Evolutionary conservation across 495 filamentous ascomycete species (phyloP).

Genomic region (Xylona heveae): DNA sequence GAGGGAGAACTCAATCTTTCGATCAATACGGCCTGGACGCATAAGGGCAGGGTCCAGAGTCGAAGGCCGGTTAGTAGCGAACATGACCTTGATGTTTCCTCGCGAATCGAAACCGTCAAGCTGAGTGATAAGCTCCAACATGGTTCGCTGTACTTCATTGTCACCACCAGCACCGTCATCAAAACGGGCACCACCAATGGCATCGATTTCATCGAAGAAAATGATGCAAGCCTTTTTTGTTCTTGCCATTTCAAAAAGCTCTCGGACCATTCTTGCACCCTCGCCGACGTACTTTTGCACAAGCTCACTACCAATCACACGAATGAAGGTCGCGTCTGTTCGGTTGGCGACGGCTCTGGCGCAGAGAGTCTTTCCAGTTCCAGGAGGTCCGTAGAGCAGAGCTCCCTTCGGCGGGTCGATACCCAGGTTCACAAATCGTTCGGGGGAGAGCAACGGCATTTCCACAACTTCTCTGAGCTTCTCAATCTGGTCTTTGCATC

Average conservation of each 20-base stretch:
- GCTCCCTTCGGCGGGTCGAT: slow-evolving; percentile 98
- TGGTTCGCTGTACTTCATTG: slow-evolving; percentile 98
- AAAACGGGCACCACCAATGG: slow-evolving; percentile 92
- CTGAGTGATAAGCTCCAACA: slow-evolving; percentile 96
- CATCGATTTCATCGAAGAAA: slow-evolving; percentile 99
- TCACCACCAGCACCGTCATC: slow-evolving; percentile 96
- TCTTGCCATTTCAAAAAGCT: slow-evolving; percentile 97
- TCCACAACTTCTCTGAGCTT: slow-evolving; percentile 97
- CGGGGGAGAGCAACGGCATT: slow-evolving; percentile 89
- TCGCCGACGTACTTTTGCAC: slow-evolving; percentile 99
- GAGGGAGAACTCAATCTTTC: slow-evolving; percentile 96
- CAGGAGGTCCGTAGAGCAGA: slow-evolving; percentile 86
- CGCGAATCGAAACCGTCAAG: slow-evolving; percentile 92
- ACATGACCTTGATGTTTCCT: slow-evolving; percentile 99
- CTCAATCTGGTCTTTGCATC: slow-evolving; percentile 98
- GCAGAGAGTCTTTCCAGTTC: slow-evolving; percentile 95
- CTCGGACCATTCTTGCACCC: slow-evolving; percentile 91
- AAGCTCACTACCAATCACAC: slow-evolving; percentile 90
- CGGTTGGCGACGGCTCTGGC: slow-evolving; percentile 92
- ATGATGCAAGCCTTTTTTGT: slow-evolving; percentile 99
- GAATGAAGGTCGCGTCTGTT: slow-evolving; percentile 95
- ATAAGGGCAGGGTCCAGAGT: slow-evolving; percentile 92
- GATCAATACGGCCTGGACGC: slow-evolving; percentile 91
- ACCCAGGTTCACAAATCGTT: slow-evolving; percentile 90
- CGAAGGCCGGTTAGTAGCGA: slow-evolving; percentile 91